Conservation (phyloP, 2,329 filamentous ascomycete species). For the Huntiella savannae region DNA sequence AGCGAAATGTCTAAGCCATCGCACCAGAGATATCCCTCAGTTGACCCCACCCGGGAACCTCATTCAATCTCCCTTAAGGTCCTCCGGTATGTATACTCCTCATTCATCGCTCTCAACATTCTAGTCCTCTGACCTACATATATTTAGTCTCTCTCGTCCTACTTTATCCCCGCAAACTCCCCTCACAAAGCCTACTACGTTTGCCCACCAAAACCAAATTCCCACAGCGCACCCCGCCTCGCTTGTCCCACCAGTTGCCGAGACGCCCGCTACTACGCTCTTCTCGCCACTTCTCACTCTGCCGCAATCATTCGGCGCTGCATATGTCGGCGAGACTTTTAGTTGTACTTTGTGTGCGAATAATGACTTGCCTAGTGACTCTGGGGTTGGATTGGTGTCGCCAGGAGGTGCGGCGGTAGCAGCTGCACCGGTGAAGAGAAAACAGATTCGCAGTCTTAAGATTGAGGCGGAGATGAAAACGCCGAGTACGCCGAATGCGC, state of each 20-base stretch:
- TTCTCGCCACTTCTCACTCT: slow-evolving; percentile 10
- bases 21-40: slow-evolving; percentile 37
- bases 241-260: slow-evolving; percentile 2
- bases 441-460: slow-evolving; percentile 52
- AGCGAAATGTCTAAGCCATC: slow-evolving; percentile 24
- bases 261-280: slow-evolving; percentile 1
- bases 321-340: slow-evolving; percentile 91
- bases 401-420: slow-evolving; percentile 9
- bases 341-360: slow-evolving; percentile 91
- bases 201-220: slow-evolving; percentile 16
- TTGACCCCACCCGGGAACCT: slow-evolving; percentile 48
- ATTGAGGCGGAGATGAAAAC: slow-evolving; percentile 94
- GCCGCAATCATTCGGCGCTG: slow-evolving; percentile 57
- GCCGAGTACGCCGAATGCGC: slow-evolving; percentile 34
- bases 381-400: slow-evolving; percentile 14
- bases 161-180: slow-evolving; percentile 55
- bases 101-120: not conserved
- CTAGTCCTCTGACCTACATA: not conserved
- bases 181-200: slow-evolving; percentile 21
- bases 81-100: slow-evolving; percentile 30
- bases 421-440: slow-evolving; percentile 15
- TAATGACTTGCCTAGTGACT: slow-evolving; percentile 39
- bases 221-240: slow-evolving; percentile 4
- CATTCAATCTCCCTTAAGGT: slow-evolving; percentile 66
- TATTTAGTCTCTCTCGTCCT: slow-evolving; percentile 56